A percentile compares a stretch with the other conserved stretches of the same genome.
phyloP scores from a whole-genome alignment of 352 stramenopile genomes.

The Pilasporangium apinafurcum region DNA sequence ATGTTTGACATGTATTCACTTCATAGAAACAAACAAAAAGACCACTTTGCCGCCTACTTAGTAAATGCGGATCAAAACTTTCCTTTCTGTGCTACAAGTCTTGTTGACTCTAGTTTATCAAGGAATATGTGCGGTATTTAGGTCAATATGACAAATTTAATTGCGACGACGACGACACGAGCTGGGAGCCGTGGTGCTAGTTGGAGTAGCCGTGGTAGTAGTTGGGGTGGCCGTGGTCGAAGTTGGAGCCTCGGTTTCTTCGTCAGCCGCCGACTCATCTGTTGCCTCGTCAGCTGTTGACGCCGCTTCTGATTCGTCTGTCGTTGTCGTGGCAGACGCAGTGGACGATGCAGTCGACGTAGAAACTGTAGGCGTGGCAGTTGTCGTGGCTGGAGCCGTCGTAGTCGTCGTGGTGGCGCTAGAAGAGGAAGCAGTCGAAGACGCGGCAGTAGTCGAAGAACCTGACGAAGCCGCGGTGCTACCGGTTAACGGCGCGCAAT shows the following conservation, averaged over 20 bases:
- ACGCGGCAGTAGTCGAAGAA: not conserved
- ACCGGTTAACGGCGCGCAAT: conserved; percentile 7
- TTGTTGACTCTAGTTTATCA: too few species aligned
- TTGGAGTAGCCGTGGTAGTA: not conserved
- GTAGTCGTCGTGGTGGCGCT: not conserved
- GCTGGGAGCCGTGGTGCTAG: too few species aligned
- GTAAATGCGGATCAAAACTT: too few species aligned
- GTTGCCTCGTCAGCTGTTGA: not conserved
- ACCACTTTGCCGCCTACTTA: too few species aligned
- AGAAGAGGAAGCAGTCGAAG: too few species aligned
- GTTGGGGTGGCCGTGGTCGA: not conserved
- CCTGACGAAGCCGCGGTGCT: not conserved
- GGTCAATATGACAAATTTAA: too few species aligned
- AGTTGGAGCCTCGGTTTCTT: not conserved
- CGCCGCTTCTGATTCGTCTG: not conserved
- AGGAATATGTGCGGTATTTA: too few species aligned
- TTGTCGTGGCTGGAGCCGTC: not conserved
- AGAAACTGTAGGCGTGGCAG: not conserved
- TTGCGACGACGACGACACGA: too few species aligned
- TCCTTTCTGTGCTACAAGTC: too few species aligned
- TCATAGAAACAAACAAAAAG: too few species aligned
- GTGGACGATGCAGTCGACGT: not conserved
- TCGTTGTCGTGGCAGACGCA: not conserved
- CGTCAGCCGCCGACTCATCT: too few species aligned
- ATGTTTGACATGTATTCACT: too few species aligned